phyloP scores from a whole-genome alignment of 352 stramenopile genomes.

The Pythium plurisporium region DNA sequence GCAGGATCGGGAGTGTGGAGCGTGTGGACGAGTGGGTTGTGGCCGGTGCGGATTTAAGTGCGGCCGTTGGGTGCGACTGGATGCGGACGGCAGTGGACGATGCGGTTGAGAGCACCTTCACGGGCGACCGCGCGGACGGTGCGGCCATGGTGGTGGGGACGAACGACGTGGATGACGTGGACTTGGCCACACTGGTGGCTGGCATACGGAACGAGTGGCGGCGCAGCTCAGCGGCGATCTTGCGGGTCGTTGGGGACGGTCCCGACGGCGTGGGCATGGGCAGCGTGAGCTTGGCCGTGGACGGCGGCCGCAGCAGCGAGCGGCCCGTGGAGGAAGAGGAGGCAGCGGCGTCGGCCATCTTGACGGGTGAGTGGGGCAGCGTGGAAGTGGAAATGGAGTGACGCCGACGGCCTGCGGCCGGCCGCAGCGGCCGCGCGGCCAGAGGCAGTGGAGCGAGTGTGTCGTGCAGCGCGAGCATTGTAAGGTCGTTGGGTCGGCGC shows the following conservation, averaged over 20 bases:
- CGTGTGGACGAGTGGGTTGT: too few relatives aligned
- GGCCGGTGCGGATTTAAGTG: conserved; percentile 1
- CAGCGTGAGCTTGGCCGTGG: conserved; percentile 2
- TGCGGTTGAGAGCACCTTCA: conserved; percentile 15
- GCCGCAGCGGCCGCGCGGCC: background rate
- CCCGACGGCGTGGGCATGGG: conserved; percentile 9
- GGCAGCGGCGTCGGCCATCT: conserved; percentile 2
- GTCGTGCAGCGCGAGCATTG: background rate
- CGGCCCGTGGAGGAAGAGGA: background rate
- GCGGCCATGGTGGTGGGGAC: background rate
- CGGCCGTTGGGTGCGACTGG: background rate
- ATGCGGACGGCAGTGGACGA: background rate
- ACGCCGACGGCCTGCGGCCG: conserved; percentile 3
- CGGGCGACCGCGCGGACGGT: conserved; percentile 1
- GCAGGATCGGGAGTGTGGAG: conserved; percentile 48
- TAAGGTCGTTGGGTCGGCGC: too few relatives aligned
- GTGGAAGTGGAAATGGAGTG: conserved; percentile 26
- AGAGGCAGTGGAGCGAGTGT: background rate
- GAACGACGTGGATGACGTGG: background rate
- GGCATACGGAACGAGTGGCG: conserved; percentile 17
- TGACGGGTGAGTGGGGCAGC: background rate
- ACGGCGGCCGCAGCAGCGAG: conserved; percentile 4
- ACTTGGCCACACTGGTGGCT: background rate
- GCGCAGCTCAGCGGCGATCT: conserved; percentile 17
- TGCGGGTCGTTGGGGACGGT: conserved; percentile 6